phyloP scores from a whole-genome alignment of 805 yeast genomes.

The Candida adriatica region DNA sequence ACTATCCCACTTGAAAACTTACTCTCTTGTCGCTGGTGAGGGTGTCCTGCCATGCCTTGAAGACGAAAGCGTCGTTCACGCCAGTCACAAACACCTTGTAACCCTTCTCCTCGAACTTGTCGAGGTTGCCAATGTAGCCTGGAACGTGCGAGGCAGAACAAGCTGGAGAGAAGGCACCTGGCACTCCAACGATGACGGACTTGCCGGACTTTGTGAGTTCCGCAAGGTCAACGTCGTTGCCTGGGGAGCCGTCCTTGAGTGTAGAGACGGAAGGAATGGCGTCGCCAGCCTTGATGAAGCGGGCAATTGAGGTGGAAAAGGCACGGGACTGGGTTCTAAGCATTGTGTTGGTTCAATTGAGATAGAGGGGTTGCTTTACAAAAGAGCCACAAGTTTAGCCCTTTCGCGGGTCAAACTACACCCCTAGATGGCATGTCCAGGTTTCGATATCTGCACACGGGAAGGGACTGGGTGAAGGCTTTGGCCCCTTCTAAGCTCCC shows the following conservation, averaged over 20 bases:
- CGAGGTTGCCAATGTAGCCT: conserved; percentile 50
- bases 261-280: conserved; percentile 51
- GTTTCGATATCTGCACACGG: not conserved
- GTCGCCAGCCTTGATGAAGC: conserved; percentile 48
- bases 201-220: conserved; percentile 40
- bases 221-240: conserved; percentile 51
- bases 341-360: not conserved
- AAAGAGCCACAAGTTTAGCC: too few species aligned
- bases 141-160: conserved; percentile 72
- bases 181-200: conserved; percentile 51
- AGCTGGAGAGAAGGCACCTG: conserved; percentile 79
- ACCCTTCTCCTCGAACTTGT: conserved; percentile 60
- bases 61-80: conserved; percentile 84
- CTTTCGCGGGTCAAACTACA: too few species aligned
- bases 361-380: too few species aligned
- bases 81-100: conserved; percentile 60
- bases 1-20: too few species aligned
- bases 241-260: conserved; percentile 55
- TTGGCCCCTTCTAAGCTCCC: conserved; percentile 36
- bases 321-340: conserved; percentile 12
- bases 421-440: too few species aligned
- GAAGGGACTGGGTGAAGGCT: conserved; percentile 33
- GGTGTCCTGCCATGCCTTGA: conserved; percentile 65
- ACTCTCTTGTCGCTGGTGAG: conserved; percentile 17
- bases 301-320: conserved; percentile 21